Evolutionary conservation across 495 filamentous ascomycete species (phyloP).

Genomic region (Penicillium coprophilum): DNA sequence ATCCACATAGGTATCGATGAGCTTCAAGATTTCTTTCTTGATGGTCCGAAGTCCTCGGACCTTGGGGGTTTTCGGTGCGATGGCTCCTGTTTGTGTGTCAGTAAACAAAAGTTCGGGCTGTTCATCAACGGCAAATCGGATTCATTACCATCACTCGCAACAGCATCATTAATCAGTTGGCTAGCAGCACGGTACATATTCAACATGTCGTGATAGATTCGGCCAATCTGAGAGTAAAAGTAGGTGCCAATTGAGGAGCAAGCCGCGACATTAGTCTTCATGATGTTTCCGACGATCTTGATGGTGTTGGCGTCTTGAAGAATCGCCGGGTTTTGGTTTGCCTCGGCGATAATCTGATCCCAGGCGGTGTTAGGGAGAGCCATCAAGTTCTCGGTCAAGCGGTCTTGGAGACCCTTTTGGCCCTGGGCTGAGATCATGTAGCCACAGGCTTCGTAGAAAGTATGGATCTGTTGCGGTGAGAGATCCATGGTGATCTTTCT

Average conservation of each 20-base stretch:
- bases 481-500: slow-evolving; percentile 93
- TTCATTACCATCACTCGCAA: slow-evolving; percentile 75
- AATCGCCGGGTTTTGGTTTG: slow-evolving; percentile 75
- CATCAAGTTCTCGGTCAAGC: slow-evolving; percentile 92
- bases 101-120: background rate
- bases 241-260: slow-evolving; percentile 94
- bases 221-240: slow-evolving; percentile 98
- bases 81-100: slow-evolving; percentile 58
- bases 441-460: slow-evolving; percentile 98
- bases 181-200: slow-evolving; percentile 98
- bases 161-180: slow-evolving; percentile 87
- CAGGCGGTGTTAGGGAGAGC: slow-evolving; percentile 87
- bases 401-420: slow-evolving; percentile 84
- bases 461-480: slow-evolving; percentile 95
- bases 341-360: slow-evolving; percentile 86
- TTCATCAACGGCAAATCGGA: background rate
- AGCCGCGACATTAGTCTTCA: slow-evolving; percentile 99
- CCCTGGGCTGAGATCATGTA: slow-evolving; percentile 99
- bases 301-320: slow-evolving; percentile 92
- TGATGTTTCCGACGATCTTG: slow-evolving; percentile 98
- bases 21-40: slow-evolving; percentile 98
- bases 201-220: slow-evolving; percentile 97
- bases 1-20: slow-evolving; percentile 96
- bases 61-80: slow-evolving; percentile 97
- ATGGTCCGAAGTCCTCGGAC: slow-evolving; percentile 94